phyloP scores from a whole-genome alignment of 768 basidiomycete species.

The Mrakia gelida region DNA sequence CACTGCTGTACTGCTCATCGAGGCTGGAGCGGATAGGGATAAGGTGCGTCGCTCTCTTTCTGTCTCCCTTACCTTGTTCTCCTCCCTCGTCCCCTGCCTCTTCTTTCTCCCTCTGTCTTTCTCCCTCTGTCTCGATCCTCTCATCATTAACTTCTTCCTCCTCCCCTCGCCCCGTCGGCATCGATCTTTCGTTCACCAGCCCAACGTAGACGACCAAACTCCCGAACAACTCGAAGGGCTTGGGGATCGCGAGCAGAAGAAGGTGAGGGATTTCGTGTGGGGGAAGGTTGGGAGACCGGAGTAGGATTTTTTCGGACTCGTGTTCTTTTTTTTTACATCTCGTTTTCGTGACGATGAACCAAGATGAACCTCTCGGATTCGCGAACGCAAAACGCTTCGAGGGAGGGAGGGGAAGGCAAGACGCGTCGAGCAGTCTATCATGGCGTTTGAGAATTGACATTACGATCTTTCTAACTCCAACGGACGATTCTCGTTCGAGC shows the following conservation, averaged over 20 bases:
- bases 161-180: neutral
- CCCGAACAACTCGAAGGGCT: conserved; percentile 87
- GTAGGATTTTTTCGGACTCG: neutral
- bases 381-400: no score
- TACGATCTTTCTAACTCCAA: no score
- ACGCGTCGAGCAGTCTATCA: no score
- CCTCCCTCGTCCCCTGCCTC: neutral
- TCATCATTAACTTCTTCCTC: neutral
- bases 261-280: conserved; percentile 66
- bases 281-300: conserved; percentile 35
- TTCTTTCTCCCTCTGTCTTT: neutral
- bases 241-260: conserved; percentile 80
- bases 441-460: no score
- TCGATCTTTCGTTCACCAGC: conserved; percentile 47
- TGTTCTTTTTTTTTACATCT: no score
- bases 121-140: neutral
- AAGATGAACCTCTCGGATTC: no score
- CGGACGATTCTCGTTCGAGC: no score
- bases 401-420: no score
- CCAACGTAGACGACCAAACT: conserved; percentile 76
- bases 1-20: conserved; percentile 82
- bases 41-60: conserved; percentile 56
- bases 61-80: neutral
- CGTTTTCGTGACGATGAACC: no score
- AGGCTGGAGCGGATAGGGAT: conserved; percentile 88